These are phyloP conservation scores for Amphichorda felina DNA, from an alignment of 2,329 filamentous ascomycete genomes.

Conservation along the genomic window DNA sequence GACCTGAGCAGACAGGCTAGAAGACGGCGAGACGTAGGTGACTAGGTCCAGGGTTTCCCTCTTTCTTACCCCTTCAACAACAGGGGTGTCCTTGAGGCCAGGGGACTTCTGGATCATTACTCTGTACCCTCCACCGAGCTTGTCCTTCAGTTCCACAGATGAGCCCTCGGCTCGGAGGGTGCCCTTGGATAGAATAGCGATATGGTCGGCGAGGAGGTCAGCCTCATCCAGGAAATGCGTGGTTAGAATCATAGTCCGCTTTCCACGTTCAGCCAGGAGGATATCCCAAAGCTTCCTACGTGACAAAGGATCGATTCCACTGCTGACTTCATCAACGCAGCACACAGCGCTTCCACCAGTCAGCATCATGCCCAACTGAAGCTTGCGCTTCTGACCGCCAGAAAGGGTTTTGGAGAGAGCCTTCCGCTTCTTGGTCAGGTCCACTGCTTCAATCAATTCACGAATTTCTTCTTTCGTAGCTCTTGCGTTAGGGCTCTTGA, in stretches of 20 bases:
- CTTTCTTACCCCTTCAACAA: slow-evolving; percentile 43
- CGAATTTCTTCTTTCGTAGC: slow-evolving; percentile 48
- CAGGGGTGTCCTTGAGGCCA: slow-evolving; percentile 30
- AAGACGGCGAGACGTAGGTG: slow-evolving; percentile 60
- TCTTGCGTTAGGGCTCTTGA: slow-evolving; percentile 53
- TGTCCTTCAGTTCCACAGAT: slow-evolving; percentile 75
- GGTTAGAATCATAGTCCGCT: slow-evolving; percentile 73
- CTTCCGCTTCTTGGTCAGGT: slow-evolving; percentile 62
- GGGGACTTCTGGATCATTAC: slow-evolving; percentile 58
- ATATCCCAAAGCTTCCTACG: slow-evolving; percentile 93
- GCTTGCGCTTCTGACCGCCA: slow-evolving; percentile 83
- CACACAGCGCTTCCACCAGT: slow-evolving; percentile 81
- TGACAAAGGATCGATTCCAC: slow-evolving; percentile 76
- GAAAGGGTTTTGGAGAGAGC: slow-evolving; percentile 69
- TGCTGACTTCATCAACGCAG: slow-evolving; percentile 85
- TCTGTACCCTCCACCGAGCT: slow-evolving; percentile 72
- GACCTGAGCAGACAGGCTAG: slow-evolving; percentile 57
- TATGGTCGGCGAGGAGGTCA: slow-evolving; percentile 78
- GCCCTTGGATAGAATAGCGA: slow-evolving; percentile 78
- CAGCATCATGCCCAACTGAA: slow-evolving; percentile 92
- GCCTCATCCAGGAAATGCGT: slow-evolving; percentile 94
- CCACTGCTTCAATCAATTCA: slow-evolving; percentile 57
- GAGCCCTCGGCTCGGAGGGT: slow-evolving; percentile 72
- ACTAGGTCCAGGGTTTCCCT: slow-evolving; percentile 57
- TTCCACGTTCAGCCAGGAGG: slow-evolving; percentile 69